Percentiles rank a stretch among this genome's conserved stretches.
phyloP scores from a whole-genome alignment of 2,329 filamentous ascomycete species.

The Chrysoporthe cubensis region DNA sequence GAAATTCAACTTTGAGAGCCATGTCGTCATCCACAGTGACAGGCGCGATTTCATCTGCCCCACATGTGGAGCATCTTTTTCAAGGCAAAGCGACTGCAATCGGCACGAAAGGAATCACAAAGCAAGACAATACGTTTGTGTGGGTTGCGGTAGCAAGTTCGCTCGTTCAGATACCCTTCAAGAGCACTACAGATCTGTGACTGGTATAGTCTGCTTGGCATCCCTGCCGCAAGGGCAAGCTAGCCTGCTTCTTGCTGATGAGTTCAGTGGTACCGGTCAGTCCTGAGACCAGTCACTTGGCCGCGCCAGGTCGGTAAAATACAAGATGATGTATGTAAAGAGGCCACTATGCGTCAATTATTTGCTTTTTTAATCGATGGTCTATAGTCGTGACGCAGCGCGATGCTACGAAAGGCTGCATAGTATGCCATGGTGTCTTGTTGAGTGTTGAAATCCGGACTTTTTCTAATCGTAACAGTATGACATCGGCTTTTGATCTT shows the following conservation, averaged over 20 bases:
- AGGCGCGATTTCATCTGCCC: background rate
- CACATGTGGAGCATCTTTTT: background rate
- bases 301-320: background rate
- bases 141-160: constrained; percentile 8
- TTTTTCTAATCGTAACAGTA: too few relatives aligned
- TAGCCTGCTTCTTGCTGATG: background rate
- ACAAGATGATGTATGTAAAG: background rate
- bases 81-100: constrained; percentile 3
- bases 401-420: background rate
- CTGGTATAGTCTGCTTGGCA: background rate
- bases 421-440: background rate
- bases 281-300: background rate
- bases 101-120: constrained; percentile 37
- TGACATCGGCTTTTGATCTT: too few relatives aligned
- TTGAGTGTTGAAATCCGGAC: background rate
- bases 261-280: background rate
- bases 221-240: background rate
- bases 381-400: background rate
- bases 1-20: constrained; percentile 7
- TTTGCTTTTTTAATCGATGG: background rate
- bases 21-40: constrained; percentile 7
- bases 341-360: background rate
- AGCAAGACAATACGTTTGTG: background rate
- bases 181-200: background rate
- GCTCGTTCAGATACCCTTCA: constrained; percentile 5